These are phyloP conservation scores for Xylaria sp. DNA, from an alignment of 2,329 filamentous ascomycete species.

Conservation along the genomic window DNA sequence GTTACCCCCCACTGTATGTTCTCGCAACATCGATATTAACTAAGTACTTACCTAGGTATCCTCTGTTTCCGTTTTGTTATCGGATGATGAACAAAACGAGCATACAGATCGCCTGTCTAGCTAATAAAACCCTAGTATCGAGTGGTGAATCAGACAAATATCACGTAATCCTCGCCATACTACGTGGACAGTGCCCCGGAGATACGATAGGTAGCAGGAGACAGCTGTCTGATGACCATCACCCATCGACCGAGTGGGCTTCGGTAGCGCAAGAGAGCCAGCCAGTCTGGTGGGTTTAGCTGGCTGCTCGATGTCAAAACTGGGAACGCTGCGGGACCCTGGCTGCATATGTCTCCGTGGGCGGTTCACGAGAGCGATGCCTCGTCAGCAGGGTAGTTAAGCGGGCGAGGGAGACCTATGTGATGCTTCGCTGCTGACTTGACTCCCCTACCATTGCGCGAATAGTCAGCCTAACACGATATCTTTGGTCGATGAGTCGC, in stretches of 20 bases:
- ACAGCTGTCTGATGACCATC: slow-evolving; percentile 25
- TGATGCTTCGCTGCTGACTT: background rate
- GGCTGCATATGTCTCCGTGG: slow-evolving; percentile 11
- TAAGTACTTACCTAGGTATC: no score
- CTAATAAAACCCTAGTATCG: background rate
- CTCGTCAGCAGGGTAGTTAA: slow-evolving; percentile 6
- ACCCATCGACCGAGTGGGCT: slow-evolving; percentile 19
- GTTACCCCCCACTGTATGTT: no score
- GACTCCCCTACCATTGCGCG: background rate
- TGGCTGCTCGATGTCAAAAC: slow-evolving; percentile 5
- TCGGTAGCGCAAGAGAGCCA: slow-evolving; percentile 23
- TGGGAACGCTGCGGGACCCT: slow-evolving; percentile 19
- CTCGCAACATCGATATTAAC: no score
- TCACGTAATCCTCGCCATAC: slow-evolving; percentile 10
- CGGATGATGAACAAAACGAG: background rate
- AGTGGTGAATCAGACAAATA: background rate
- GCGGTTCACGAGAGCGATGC: slow-evolving; percentile 2
- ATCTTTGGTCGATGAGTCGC: background rate
- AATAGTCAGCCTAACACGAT: background rate
- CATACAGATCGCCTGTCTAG: background rate
- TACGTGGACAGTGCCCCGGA: slow-evolving; percentile 13
- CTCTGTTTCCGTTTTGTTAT: background rate
- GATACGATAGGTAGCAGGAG: slow-evolving; percentile 5
- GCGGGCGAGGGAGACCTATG: background rate
- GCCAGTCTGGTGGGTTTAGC: slow-evolving; percentile 25